Conservation (phyloP, 2,329 filamentous ascomycete species). For the Exophiala bonariae region DNA sequence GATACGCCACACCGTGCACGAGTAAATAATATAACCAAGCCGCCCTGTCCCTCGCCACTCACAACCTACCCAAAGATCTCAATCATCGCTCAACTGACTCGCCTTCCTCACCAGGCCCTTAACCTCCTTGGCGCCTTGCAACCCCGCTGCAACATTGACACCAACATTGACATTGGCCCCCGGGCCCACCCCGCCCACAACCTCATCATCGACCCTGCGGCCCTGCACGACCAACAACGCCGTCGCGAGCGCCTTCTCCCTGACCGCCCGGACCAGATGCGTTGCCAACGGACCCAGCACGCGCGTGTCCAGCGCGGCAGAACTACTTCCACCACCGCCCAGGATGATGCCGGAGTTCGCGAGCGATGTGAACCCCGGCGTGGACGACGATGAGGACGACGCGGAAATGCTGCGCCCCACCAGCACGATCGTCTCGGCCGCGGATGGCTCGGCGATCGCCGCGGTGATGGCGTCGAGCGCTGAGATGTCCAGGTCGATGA, state of each 20-base stretch:
- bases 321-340: neutral
- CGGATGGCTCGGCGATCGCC: conserved; percentile 29
- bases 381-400: neutral
- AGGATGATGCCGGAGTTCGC: conserved; percentile 1
- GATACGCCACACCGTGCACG: too few species aligned
- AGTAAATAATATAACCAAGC: too few species aligned
- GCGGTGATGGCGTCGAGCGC: conserved; percentile 36
- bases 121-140: neutral
- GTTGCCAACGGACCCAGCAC: conserved; percentile 56
- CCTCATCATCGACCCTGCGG: conserved; percentile 28
- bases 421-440: conserved; percentile 15
- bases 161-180: too few species aligned
- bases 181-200: too few species aligned
- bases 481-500: conserved; percentile 11
- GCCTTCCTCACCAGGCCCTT: conserved; percentile 9
- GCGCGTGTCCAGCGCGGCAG: conserved; percentile 23
- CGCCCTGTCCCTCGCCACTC: too few species aligned
- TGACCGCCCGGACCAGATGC: conserved; percentile 57
- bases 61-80: too few species aligned
- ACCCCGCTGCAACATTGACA: too few species aligned
- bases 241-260: conserved; percentile 59
- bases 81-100: conserved; percentile 11
- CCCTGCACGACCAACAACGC: conserved; percentile 73
- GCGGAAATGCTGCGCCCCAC: conserved; percentile 6
- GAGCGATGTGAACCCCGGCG: neutral